Evolutionary conservation across 495 filamentous ascomycete species (phyloP).

Genomic region (Cudoniella acicularis): DNA sequence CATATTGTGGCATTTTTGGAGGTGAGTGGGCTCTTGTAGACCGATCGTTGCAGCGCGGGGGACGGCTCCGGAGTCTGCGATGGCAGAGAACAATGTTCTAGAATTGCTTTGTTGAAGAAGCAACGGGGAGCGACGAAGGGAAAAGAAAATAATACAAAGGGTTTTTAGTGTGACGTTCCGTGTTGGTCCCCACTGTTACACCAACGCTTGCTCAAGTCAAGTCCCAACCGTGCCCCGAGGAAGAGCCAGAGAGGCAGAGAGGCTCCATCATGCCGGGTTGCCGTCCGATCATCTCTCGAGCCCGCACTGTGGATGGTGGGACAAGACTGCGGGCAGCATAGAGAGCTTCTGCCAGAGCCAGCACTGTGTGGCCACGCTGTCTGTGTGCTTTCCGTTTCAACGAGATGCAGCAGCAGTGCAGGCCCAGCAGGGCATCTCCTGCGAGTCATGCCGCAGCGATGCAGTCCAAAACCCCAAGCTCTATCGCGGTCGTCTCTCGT

Average conservation of each 20-base stretch:
- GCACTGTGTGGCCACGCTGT: not conserved
- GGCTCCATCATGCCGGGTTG: not conserved
- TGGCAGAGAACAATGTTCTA: not conserved
- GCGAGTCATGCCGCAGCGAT: not conserved
- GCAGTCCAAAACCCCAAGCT: not conserved
- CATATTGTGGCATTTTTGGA: too few relatives aligned
- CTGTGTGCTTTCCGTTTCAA: not conserved
- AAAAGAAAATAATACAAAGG: not conserved
- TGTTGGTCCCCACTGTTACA: not conserved
- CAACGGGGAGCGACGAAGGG: not conserved
- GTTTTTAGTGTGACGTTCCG: not conserved
- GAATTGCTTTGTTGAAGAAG: not conserved
- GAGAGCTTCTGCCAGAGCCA: not conserved
- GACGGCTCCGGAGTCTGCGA: not conserved
- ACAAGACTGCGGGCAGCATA: not conserved
- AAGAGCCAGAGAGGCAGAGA: too few relatives aligned
- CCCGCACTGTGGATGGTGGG: not conserved
- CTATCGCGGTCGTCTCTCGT: not conserved
- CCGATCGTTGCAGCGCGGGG: not conserved
- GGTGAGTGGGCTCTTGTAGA: not conserved
- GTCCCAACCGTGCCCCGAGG: not conserved
- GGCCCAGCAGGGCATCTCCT: not conserved
- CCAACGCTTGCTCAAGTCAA: not conserved
- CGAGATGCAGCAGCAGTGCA: not conserved
- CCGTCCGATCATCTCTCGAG: not conserved